Percentiles rank a stretch among this genome's conserved stretches.
These are phyloP conservation scores for Talaromyces thailandensis DNA, from an alignment of 495 filamentous ascomycete species.

Conservation along the genomic window DNA sequence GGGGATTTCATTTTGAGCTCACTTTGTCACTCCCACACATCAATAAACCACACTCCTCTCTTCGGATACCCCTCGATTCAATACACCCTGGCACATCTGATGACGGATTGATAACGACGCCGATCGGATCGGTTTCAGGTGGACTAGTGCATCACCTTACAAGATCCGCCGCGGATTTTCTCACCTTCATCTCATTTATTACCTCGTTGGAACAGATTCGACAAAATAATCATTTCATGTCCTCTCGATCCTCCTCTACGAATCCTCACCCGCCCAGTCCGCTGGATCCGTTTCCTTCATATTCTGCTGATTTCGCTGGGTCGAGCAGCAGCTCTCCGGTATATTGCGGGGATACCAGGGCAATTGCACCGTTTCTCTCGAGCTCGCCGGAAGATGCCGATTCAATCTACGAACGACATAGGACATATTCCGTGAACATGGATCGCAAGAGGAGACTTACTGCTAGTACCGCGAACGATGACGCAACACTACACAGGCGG, in stretches of 20 bases:
- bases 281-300: not conserved
- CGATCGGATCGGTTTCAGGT: not conserved
- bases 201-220: not conserved
- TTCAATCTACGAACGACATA: not conserved
- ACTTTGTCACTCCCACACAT: not conserved
- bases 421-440: conserved; percentile 1
- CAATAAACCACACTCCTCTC: not conserved
- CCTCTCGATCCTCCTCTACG: not conserved
- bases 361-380: not conserved
- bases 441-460: conserved; percentile 33
- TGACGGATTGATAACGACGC: not conserved
- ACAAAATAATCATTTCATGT: not conserved
- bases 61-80: not conserved
- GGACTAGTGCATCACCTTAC: not conserved
- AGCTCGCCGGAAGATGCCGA: not conserved
- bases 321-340: not conserved
- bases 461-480: conserved; percentile 17
- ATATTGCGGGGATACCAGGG: not conserved
- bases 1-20: not conserved
- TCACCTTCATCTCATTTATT: not conserved
- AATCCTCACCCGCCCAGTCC: not conserved
- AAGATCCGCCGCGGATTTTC: not conserved
- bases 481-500: conserved; percentile 7
- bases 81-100: not conserved
- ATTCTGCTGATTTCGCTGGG: not conserved